Percentiles rank a stretch among this genome's conserved stretches.
These are phyloP conservation scores for Uncinocarpus reesii DNA, from an alignment of 2,329 filamentous ascomycete genomes.

Conservation along the genomic window DNA sequence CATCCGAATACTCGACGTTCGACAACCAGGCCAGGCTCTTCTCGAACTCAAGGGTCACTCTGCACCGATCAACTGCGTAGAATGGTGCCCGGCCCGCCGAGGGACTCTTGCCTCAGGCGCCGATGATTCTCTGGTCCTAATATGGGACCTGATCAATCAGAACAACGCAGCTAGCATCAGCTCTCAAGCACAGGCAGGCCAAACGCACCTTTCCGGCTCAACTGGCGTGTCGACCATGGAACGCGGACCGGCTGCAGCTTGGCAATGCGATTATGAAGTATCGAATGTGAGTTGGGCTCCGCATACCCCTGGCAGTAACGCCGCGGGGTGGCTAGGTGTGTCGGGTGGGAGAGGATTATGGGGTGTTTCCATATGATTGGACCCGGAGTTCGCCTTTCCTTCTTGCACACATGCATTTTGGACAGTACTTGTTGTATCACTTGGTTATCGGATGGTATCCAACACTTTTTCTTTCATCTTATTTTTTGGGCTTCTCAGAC, in stretches of 20 bases:
- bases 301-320: constrained; percentile 28
- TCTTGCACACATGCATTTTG: not conserved
- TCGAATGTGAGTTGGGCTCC: constrained; percentile 42
- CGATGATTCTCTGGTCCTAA: constrained; percentile 80
- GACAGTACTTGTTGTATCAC: too few species aligned
- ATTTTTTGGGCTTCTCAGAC: too few species aligned
- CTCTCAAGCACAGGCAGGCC: constrained; percentile 13
- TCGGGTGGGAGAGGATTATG: constrained; percentile 39
- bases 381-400: not conserved
- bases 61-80: constrained; percentile 78
- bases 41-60: constrained; percentile 85
- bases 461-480: not conserved
- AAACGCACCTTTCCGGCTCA: constrained; percentile 6
- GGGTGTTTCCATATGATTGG: constrained; percentile 32
- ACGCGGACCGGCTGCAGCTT: constrained; percentile 37
- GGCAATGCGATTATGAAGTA: constrained; percentile 40
- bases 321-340: constrained; percentile 35
- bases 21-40: constrained; percentile 88
- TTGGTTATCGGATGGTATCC: not conserved
- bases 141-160: constrained; percentile 83
- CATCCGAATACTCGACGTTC: constrained; percentile 89
- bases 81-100: constrained; percentile 83
- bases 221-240: constrained; percentile 28
- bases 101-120: constrained; percentile 84
- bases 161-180: constrained; percentile 41